phyloP scores from a whole-genome alignment of 1,139 yeast genomes.

The Scheffersomyces illinoinensis region DNA sequence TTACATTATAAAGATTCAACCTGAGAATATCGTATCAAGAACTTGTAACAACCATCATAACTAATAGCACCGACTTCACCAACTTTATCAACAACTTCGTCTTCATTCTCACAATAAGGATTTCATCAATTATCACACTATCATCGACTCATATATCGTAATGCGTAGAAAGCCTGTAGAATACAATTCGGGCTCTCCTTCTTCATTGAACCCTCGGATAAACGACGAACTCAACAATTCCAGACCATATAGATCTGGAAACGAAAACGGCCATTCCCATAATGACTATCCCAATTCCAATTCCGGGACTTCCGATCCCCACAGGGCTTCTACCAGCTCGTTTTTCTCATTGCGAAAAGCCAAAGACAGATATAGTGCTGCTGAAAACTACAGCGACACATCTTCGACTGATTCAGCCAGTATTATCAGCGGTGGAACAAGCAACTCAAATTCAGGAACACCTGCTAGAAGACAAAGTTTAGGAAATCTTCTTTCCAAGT shows the following conservation, averaged over 20 bases:
- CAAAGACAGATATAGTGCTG: conserved; percentile 10
- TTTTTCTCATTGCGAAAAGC: conserved; percentile 39
- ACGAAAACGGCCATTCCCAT: not conserved
- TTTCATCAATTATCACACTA: not conserved
- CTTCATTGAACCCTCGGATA: conserved; percentile 21
- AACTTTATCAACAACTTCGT: not conserved
- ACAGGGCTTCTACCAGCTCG: conserved; percentile 38
- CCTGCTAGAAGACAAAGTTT: conserved; percentile 3
- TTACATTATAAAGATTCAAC: not conserved
- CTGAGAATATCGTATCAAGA: not conserved
- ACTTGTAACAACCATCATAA: too few relatives aligned
- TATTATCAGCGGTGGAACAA: conserved; percentile 15
- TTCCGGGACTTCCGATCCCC: not conserved
- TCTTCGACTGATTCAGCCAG: conserved; percentile 39
- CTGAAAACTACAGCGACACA: conserved; percentile 32
- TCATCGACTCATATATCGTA: not conserved
- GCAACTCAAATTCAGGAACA: conserved; percentile 5
- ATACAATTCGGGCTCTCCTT: conserved; percentile 1
- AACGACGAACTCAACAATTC: conserved; percentile 37
- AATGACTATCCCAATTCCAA: not conserved
- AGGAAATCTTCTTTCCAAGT: conserved; percentile 8
- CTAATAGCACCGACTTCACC: not conserved
- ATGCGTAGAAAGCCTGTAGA: not conserved
- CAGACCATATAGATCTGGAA: conserved; percentile 24
- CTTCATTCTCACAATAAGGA: not conserved